Percentiles rank a stretch among this genome's conserved stretches.
Conservation (phyloP, 1,284 basidiomycete genomes). For the Heterobasidion irregulare region DNA sequence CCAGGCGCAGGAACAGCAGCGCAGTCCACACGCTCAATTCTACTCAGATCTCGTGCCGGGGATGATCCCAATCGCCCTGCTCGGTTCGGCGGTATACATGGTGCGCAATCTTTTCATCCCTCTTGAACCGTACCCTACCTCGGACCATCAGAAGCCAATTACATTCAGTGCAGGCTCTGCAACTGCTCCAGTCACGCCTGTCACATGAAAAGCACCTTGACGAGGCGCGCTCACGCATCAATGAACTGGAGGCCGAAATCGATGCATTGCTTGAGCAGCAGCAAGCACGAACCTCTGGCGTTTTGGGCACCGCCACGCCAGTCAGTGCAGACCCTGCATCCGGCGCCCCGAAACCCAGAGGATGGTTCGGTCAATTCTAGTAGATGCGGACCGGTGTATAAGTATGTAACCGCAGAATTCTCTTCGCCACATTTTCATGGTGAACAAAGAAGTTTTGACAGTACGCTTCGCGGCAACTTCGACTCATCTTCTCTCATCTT, state of each 20-base stretch:
- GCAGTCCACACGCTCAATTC: constrained; percentile 51
- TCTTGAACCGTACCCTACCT: not conserved
- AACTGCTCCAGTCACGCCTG: constrained; percentile 50
- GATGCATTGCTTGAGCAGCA: constrained; percentile 21
- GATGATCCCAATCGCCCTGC: constrained; percentile 68
- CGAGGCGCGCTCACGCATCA: constrained; percentile 43
- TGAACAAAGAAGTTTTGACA: not conserved
- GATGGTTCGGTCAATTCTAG: constrained; percentile 8
- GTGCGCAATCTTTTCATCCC: constrained; percentile 28
- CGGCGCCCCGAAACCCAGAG: not conserved
- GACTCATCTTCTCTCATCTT: no score
- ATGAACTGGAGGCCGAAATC: constrained; percentile 52
- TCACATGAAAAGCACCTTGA: constrained; percentile 65
- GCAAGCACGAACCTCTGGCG: not conserved
- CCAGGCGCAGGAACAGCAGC: constrained; percentile 10
- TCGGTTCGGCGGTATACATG: constrained; percentile 71
- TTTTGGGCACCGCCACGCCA: not conserved
- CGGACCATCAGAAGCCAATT: not conserved
- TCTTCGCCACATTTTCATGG: not conserved
- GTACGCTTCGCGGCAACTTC: not conserved
- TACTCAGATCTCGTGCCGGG: constrained; percentile 62
- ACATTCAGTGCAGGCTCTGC: constrained; percentile 40
- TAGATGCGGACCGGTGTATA: not conserved
- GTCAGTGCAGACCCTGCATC: not conserved
- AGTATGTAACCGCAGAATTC: not conserved